Conservation (phyloP, 1,139 yeast genomes). For the Saccharomyces hybrid region DNA sequence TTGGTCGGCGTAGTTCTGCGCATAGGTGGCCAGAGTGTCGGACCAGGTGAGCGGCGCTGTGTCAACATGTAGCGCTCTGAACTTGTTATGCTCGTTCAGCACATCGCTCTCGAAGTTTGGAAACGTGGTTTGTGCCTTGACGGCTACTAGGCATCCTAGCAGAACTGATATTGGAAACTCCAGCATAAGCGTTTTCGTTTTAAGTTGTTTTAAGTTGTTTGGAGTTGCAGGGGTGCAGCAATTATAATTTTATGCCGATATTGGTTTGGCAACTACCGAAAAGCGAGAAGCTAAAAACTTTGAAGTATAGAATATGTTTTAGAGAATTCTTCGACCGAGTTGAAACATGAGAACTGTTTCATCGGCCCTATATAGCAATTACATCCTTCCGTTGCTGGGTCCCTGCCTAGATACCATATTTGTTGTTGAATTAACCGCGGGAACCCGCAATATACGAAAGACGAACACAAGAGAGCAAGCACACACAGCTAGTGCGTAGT, state of each 20-base stretch:
- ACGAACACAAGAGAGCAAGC: neutral
- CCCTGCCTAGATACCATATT: neutral
- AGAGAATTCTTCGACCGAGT: neutral
- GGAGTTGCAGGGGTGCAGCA: neutral
- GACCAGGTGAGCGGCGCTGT: conserved; percentile 61
- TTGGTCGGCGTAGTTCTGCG: conserved; percentile 59
- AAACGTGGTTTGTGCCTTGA: neutral
- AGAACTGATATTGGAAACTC: conserved; percentile 15
- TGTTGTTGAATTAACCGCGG: neutral
- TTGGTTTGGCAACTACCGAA: neutral
- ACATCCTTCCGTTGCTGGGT: neutral
- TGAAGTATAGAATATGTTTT: neutral
- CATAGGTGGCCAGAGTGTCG: conserved; percentile 50
- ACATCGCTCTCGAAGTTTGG: conserved; percentile 12
- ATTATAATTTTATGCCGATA: neutral
- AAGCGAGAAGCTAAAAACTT: neutral
- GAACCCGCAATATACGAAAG: neutral
- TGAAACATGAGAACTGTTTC: neutral
- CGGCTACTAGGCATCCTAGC: conserved; percentile 4
- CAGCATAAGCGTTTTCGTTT: conserved; percentile 5
- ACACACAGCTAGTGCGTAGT: neutral
- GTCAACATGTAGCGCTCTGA: conserved; percentile 55
- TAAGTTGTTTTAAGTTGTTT: neutral
- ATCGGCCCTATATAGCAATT: neutral
- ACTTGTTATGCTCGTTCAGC: conserved; percentile 56